Percentiles rank a stretch among this genome's conserved stretches.
Conservation (phyloP, 805 yeast genomes). For the Saccharomycodes ludwigii region DNA sequence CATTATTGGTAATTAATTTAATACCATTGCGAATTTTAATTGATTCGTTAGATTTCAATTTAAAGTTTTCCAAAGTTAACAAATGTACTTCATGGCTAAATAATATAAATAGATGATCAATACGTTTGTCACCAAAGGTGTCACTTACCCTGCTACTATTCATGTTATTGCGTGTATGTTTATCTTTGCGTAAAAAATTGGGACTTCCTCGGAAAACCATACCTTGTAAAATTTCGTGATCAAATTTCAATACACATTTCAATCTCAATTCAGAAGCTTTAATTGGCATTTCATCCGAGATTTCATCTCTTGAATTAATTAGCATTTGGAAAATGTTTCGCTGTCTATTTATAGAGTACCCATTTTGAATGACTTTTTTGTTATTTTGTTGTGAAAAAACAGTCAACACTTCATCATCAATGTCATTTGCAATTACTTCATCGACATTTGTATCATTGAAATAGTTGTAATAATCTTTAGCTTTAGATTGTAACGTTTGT, state of each 20-base stretch:
- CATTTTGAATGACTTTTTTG: slow-evolving; percentile 23
- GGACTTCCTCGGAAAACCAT: slow-evolving; percentile 14
- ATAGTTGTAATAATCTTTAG: not conserved
- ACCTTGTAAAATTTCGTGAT: slow-evolving; percentile 17
- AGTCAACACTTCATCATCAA: slow-evolving; percentile 21
- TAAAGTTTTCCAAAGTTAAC: slow-evolving; percentile 16
- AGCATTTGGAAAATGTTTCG: slow-evolving; percentile 18
- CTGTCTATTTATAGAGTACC: slow-evolving; percentile 20
- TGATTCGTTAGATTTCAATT: slow-evolving; percentile 14
- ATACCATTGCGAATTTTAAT: slow-evolving; percentile 14
- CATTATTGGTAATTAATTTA: slow-evolving; percentile 10
- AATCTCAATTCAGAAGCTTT: slow-evolving; percentile 19
- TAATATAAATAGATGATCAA: slow-evolving; percentile 16
- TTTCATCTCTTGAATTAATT: slow-evolving; percentile 8
- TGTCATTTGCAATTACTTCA: slow-evolving; percentile 12
- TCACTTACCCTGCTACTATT: slow-evolving; percentile 1
- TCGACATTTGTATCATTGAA: slow-evolving; percentile 8
- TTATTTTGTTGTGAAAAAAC: slow-evolving; percentile 19
- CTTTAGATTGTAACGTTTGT: not conserved
- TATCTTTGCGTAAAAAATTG: too few species aligned
- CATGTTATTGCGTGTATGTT: not conserved
- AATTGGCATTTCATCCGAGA: slow-evolving; percentile 20
- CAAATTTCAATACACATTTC: slow-evolving; percentile 22
- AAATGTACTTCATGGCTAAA: slow-evolving; percentile 21
- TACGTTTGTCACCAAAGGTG: slow-evolving; percentile 10